Evolutionary conservation across 495 filamentous ascomycete species (phyloP).

Genomic region (Thermothielavioides terrestris): DNA sequence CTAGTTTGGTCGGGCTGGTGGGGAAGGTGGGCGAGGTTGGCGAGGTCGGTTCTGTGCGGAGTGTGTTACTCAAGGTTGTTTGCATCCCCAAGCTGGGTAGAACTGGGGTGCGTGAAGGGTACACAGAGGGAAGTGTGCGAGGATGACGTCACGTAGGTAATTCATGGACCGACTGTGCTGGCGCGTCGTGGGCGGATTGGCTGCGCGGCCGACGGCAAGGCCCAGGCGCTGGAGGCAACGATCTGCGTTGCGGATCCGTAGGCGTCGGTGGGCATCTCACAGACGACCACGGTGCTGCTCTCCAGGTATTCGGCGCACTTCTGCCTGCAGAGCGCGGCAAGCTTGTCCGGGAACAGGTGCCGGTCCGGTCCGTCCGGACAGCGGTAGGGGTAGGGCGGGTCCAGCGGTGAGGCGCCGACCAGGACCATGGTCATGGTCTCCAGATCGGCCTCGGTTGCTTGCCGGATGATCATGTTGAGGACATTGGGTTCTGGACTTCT

Average conservation of each 20-base stretch:
- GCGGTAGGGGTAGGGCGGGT: conserved; percentile 30
- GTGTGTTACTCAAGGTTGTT: background rate
- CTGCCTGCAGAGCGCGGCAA: conserved; percentile 15
- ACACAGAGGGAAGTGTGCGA: background rate
- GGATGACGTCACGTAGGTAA: background rate
- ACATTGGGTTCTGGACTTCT: too few relatives aligned
- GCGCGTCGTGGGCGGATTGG: background rate
- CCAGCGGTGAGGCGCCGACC: conserved; percentile 20
- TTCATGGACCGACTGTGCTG: conserved; percentile 6
- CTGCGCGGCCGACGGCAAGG: conserved; percentile 1
- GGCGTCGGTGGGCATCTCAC: conserved; percentile 16
- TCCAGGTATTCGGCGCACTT: conserved; percentile 22
- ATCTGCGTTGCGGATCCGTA: conserved; percentile 1
- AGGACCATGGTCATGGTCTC: conserved; percentile 23
- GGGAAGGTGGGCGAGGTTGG: conserved; percentile 1
- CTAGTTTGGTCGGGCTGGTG: conserved; percentile 14
- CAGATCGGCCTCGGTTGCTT: conserved; percentile 19
- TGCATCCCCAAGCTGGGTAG: background rate
- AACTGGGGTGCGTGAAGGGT: background rate
- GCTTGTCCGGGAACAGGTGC: conserved; percentile 19
- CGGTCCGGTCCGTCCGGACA: conserved; percentile 25
- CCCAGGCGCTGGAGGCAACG: conserved; percentile 26
- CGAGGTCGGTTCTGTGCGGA: background rate
- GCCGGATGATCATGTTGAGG: conserved; percentile 19
- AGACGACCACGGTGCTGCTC: conserved; percentile 23